A percentile compares a stretch with the other conserved stretches of the same genome.
phyloP scores from a whole-genome alignment of 345 rosid genomes.

The Heritiera fomes region DNA sequence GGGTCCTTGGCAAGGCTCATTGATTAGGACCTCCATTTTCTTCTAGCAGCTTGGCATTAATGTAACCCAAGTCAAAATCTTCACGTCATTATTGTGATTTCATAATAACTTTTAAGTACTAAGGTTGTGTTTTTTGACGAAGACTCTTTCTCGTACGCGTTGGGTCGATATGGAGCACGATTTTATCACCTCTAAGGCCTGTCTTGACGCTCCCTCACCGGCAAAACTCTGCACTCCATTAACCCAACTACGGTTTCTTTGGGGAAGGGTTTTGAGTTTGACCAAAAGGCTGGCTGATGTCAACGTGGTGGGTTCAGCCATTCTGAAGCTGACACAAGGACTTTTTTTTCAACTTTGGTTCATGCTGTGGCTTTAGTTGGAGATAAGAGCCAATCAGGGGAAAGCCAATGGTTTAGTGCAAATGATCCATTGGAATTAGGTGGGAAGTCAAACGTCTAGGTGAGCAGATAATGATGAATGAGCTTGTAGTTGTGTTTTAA shows the following conservation, averaged over 20 bases:
- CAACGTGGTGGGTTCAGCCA: conserved; percentile 2
- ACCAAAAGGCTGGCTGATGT: not conserved
- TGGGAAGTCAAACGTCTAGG: conserved; percentile 15
- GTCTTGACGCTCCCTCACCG: not conserved
- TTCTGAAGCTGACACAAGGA: no score
- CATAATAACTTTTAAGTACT: not conserved
- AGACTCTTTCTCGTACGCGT: conserved; percentile 10
- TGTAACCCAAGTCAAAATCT: conserved; percentile 8
- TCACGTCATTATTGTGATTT: not conserved
- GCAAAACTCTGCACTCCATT: not conserved
- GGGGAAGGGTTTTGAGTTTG: not conserved
- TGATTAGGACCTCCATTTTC: conserved; percentile 30
- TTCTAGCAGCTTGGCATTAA: not conserved
- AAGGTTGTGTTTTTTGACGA: conserved; percentile 26
- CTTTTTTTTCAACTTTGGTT: not conserved
- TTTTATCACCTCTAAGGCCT: not conserved
- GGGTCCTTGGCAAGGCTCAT: not conserved
- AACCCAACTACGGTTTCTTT: not conserved
- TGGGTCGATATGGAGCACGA: conserved; percentile 10
- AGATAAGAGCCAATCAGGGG: conserved; percentile 13
- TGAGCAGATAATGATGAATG: not conserved
- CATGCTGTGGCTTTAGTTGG: conserved; percentile 10
- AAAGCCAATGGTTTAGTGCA: conserved; percentile 3
- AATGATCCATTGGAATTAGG: not conserved
- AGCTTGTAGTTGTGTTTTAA: not conserved